phyloP scores from a whole-genome alignment of 257 asterid genomes.

The Coffea canephora region DNA sequence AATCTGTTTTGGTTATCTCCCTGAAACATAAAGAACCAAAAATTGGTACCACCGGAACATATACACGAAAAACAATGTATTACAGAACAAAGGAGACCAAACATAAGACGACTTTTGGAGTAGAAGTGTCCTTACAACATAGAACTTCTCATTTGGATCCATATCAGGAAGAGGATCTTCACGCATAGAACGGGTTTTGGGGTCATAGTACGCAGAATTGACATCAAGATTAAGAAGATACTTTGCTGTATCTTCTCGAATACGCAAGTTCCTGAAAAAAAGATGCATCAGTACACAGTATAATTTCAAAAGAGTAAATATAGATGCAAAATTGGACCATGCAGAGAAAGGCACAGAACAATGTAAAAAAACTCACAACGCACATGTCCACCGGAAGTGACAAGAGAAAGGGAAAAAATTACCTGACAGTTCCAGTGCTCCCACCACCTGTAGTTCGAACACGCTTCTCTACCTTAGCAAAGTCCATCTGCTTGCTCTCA shows the following conservation, averaged over 20 bases:
- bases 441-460: slow-evolving; percentile 99
- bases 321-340: neutral
- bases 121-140: slow-evolving; percentile 48
- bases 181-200: slow-evolving; percentile 97
- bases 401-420: slow-evolving; percentile 3
- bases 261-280: slow-evolving; percentile 76
- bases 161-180: slow-evolving; percentile 97
- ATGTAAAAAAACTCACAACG: neutral
- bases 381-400: neutral
- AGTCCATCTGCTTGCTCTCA: slow-evolving; percentile 99
- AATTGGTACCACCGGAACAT: neutral
- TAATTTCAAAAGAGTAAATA: neutral
- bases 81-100: neutral
- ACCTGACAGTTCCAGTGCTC: slow-evolving; percentile 99
- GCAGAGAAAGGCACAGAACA: neutral
- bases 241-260: slow-evolving; percentile 95
- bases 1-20: slow-evolving; percentile 85
- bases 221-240: slow-evolving; percentile 95
- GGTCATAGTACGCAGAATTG: slow-evolving; percentile 92
- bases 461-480: slow-evolving; percentile 98
- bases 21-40: slow-evolving; percentile 29
- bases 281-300: slow-evolving; percentile 3
- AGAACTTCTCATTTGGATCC: slow-evolving; percentile 96
- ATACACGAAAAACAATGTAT: no score
- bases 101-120: neutral